Conservation (phyloP, 306 rosid genomes). For the Prunus kanzakura region DNA sequence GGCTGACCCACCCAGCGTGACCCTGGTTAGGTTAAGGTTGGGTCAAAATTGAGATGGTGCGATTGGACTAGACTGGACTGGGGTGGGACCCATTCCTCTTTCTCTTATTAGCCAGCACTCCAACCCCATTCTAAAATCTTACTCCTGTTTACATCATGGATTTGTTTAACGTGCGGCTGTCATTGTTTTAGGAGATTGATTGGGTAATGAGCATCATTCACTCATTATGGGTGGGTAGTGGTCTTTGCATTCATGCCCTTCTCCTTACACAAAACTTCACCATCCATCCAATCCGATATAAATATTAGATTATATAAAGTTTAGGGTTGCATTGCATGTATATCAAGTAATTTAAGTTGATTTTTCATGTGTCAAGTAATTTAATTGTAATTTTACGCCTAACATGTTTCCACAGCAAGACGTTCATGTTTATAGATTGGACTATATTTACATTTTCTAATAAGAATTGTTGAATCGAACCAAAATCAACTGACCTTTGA, state of each 20-base stretch:
- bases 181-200: slow-evolving; percentile 18
- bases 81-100: slow-evolving; percentile 3
- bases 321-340: no score
- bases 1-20: not conserved
- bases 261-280: not conserved
- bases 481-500: rapidly evolving
- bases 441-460: no score
- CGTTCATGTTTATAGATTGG: no score
- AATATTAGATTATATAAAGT: no score
- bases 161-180: slow-evolving; percentile 23
- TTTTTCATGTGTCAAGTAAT: no score
- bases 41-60: slow-evolving; percentile 34
- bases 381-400: no score
- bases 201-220: slow-evolving; percentile 8
- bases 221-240: not conserved
- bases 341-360: no score
- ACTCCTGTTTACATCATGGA: slow-evolving; percentile 25
- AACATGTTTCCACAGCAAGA: no score
- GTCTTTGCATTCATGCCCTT: slow-evolving; percentile 18
- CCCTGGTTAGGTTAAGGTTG: slow-evolving; percentile 25
- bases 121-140: not conserved
- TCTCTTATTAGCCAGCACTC: not conserved
- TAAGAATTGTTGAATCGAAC: no score
- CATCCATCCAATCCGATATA: not conserved
- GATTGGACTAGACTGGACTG: not conserved